Conservation (phyloP, 2,329 filamentous ascomycete species). For the Trichoderma hamatum region DNA sequence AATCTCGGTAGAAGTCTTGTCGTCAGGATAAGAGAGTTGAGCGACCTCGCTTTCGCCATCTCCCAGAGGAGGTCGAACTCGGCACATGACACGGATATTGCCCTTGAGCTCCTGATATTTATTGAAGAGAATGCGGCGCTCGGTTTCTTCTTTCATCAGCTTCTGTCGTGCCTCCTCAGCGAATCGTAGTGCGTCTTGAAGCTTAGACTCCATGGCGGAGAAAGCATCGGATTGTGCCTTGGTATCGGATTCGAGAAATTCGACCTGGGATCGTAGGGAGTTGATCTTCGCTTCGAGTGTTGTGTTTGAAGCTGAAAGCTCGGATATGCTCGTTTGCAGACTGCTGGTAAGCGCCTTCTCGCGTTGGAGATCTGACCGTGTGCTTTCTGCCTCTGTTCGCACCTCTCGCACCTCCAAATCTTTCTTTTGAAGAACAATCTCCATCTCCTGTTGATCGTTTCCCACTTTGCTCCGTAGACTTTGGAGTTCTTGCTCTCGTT, state of each 20-base stretch:
- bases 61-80: slow-evolving; percentile 76
- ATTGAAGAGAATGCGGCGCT: slow-evolving; percentile 91
- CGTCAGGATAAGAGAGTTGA: slow-evolving; percentile 76
- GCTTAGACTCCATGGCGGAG: slow-evolving; percentile 75
- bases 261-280: slow-evolving; percentile 77
- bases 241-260: slow-evolving; percentile 86
- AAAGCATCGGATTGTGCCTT: slow-evolving; percentile 88
- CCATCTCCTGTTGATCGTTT: slow-evolving; percentile 56
- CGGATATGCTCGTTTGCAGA: slow-evolving; percentile 57
- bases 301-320: slow-evolving; percentile 62
- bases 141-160: slow-evolving; percentile 85
- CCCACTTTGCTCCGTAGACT: slow-evolving; percentile 61
- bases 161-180: slow-evolving; percentile 77
- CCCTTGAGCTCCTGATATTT: slow-evolving; percentile 97
- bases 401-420: slow-evolving; percentile 58
- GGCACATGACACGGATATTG: slow-evolving; percentile 97
- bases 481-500: slow-evolving; percentile 63
- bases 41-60: slow-evolving; percentile 66
- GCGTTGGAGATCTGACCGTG: slow-evolving; percentile 57
- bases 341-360: slow-evolving; percentile 65
- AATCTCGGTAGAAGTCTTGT: slow-evolving; percentile 86
- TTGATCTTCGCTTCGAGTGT: slow-evolving; percentile 75
- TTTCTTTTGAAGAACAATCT: slow-evolving; percentile 52
- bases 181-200: slow-evolving; percentile 74
- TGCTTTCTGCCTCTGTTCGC: slow-evolving; percentile 47